Evolutionary conservation across 257 asterid species (phyloP), one percentile per base, ranked within the genome.

Genomic region (Penstemon newberryi): DNA sequence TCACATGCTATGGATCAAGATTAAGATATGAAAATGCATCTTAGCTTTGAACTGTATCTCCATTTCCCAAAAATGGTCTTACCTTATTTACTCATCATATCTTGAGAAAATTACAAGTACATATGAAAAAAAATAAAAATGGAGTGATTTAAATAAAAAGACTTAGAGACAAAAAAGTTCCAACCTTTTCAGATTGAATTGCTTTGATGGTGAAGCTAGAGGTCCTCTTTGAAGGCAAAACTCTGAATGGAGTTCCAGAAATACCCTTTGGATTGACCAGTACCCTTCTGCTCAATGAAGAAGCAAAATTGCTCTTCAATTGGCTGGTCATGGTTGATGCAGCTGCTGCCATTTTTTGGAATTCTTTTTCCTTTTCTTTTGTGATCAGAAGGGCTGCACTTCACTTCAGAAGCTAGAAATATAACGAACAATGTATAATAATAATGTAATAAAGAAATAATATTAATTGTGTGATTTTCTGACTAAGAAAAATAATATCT

Each of bases 251-350:
- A 79, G 90, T 73, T 42, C 86, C 97, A 43, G 96, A 84, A 67
- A 92, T 86, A 39, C 98, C 98, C 76, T 75, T 92, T 0, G 97
- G 97, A 56, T 83, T 76, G 50, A 64, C 77, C 9, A 90, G 77
- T 10, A 25, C 33, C 2, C 75, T 76, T 71, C 82, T 85, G 4
- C 83, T 84, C 11, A 86, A 40, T 11, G 98, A 76, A 5, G 93
- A 82, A 56, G 89, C 78, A 10, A 83, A 79, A 59, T 62, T 87
- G 84, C 79, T 86, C 74, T 87, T 86, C 12, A 92, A 87, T 58
- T 88, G 95, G 83, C 89, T 88, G 44, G 96, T 90, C 90, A 87
- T 88, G 59, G 96, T 74, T 56, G 96, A 87, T 52, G 96, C 86
- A 57, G 88, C 77, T 56, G 87, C 77, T 70, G 97, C 97, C 96